Base-by-base conservation (phyloP, 352 stramenopile species). In the Pythium phragmiticola region DNA sequence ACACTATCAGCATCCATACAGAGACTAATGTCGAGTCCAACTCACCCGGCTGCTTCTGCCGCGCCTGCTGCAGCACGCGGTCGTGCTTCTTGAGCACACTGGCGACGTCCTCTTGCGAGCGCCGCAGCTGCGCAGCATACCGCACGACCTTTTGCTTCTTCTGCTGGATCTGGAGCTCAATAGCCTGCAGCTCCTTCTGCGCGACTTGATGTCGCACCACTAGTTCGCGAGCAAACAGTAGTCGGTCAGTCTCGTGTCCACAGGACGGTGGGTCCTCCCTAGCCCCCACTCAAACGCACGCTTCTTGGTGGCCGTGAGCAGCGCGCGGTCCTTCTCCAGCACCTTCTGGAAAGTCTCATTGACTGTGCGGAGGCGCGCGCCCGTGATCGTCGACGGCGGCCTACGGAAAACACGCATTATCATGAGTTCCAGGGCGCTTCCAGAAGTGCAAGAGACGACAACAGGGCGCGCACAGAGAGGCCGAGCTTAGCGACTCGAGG, bases 271-370 rank as follows among this genome's bases (percentile, higher is more conserved):
- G n/a, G n/a, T n/a, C n/a, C n/a, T n/a, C n/a, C n/a, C n/a, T n/a
- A n/a, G n/a, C n/a, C n/a, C n/a, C n/a, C n/a, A n/a, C n/a, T n/a
- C n/a, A n/a, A n/a, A 78, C 83, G 49, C 72, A 92, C 85, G 66
- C 52, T 90, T 89, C 72, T 94, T 92, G 48, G 92, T 77, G 19
- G 80, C 73, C 4, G 77, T 46, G 11, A 92, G 66, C 26, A 94
- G 58, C n/a, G 82, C 74, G 1, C 83, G 76, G 57, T 94, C 85
- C 57, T 91, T 92, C 49, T 89, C 80, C 53, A 94, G 68, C 48
- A 87, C 81, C 54, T 88, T 87, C 42, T 72, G 53, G 57, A 94
- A 91, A 53, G 77, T 89, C 57, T 90, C 82, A 59, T 90, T 87
- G 49, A 91, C 84, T 7, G 80, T 90, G 41, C 81, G 82, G 57